Percentiles rank a stretch among this genome's conserved stretches.
phyloP scores from a whole-genome alignment of 2,329 filamentous ascomycete genomes.

The Penicillium sp. region DNA sequence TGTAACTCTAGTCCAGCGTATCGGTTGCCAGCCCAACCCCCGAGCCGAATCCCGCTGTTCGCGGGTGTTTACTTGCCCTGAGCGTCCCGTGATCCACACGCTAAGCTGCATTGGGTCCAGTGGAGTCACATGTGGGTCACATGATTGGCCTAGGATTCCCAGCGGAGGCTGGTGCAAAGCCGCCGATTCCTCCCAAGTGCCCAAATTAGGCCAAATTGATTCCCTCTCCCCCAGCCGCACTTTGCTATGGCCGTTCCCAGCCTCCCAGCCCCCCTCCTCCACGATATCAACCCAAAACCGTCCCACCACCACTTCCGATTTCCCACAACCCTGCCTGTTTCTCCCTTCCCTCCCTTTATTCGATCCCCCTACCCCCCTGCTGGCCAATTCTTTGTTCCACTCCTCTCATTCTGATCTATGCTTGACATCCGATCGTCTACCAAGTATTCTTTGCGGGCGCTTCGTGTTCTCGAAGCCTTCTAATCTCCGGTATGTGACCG shows the following conservation, averaged over 20 bases:
- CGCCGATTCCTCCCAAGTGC: not conserved
- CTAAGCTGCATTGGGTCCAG: conserved; percentile 14
- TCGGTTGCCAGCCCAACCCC: conserved; percentile 29
- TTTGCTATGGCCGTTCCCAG: conserved; percentile 27
- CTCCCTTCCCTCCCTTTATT: conserved; percentile 12
- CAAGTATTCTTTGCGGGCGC: not conserved
- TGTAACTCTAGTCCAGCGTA: not conserved
- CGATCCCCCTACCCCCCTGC: not conserved
- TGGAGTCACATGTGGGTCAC: not conserved
- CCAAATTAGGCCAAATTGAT: not conserved
- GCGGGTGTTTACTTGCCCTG: conserved; percentile 27
- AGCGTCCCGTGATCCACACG: conserved; percentile 23
- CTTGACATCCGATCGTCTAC: not conserved
- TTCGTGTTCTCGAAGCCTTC: not conserved
- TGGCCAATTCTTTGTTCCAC: not conserved
- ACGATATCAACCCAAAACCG: conserved; percentile 19
- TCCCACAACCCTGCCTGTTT: conserved; percentile 11
- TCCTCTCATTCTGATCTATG: not conserved
- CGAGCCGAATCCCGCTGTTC: conserved; percentile 11
- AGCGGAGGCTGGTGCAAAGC: conserved; percentile 19
- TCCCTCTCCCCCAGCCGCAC: conserved; percentile 19
- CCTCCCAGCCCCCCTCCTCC: conserved; percentile 30
- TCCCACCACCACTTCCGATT: conserved; percentile 7
- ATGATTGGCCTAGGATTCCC: conserved; percentile 17
- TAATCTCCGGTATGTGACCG: conserved; percentile 30